Conservation (phyloP, 1,284 basidiomycete species). For the Schizophyllum commune region DNA sequence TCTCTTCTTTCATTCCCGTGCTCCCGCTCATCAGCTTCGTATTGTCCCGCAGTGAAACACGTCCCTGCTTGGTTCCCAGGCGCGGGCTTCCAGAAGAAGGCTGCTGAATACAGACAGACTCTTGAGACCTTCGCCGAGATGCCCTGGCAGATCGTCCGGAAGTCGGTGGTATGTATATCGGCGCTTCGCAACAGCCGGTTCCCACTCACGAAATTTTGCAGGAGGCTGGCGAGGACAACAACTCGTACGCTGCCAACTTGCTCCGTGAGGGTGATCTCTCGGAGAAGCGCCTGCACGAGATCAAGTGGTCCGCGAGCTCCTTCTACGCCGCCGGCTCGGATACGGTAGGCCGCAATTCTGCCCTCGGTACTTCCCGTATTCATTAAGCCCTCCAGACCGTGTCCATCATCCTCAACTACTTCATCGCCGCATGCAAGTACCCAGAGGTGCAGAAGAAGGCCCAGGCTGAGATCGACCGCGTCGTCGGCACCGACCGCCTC, state of each 20-base stretch:
- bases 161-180: constrained; percentile 32
- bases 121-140: constrained; percentile 31
- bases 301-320: constrained; percentile 14
- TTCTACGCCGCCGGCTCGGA: constrained; percentile 14
- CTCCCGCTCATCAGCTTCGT: neutral
- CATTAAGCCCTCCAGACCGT: constrained; percentile 18
- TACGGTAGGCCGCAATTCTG: neutral
- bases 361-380: neutral
- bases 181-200: neutral
- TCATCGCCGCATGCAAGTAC: neutral
- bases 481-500: neutral
- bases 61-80: constrained; percentile 42
- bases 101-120: constrained; percentile 28
- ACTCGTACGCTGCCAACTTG: constrained; percentile 22
- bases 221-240: constrained; percentile 22
- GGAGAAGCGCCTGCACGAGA: neutral
- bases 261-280: constrained; percentile 5
- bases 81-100: constrained; percentile 39
- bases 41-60: constrained; percentile 30
- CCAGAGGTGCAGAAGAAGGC: neutral
- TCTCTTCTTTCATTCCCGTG: neutral
- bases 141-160: constrained; percentile 37
- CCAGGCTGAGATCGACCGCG: neutral
- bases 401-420: neutral
- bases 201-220: constrained; percentile 9